Evolutionary conservation across 2,329 filamentous ascomycete genomes (phyloP), one percentile per base, ranked within the genome.

Genomic region (Penicillium sclerotiorum): DNA sequence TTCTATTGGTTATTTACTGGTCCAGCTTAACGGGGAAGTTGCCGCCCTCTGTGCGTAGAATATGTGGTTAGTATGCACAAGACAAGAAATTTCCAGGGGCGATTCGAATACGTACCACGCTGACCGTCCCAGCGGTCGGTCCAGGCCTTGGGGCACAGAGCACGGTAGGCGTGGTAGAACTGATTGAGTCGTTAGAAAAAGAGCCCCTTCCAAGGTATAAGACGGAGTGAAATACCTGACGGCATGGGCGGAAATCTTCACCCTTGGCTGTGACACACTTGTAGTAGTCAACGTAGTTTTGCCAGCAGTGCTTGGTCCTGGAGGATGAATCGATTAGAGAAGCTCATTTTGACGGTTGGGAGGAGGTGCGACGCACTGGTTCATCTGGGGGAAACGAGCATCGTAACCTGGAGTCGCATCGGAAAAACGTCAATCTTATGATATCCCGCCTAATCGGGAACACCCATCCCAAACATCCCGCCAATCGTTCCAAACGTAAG

Each of bases 281-380:
- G 87, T 99, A 90, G 84, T 99, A 97, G 79, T 99, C 94, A 81
- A 99, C 94, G 80, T 99, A 99, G 85, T 99, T 99, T 78, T 99
- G 95, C 94, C 94, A 99, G 90, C 94, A 99, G 86, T 99, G 92
- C 88, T 96, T 96, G 79, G 92, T 86, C 76, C 77, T 80, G 48
- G 12, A 25, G 49, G 45, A 8, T 25, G 38, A 25, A 41, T 12
- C 28, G 4, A 51, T 66, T 58, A 61, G 50, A 45, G 18, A 20
- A 37, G n/a, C 11, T 36, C 8, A 18, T 4, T 6, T 35, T n/a
- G 21, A 25, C 9, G 13, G 6, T 5, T 40, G 25, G n/a, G 6
- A 22, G 15, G 12, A 35, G 39, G 20, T 22, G 28, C 43, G 42
- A 62, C 75, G 54, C 73, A 78, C 76, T 79, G 76, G 66, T 99